Conservation (phyloP, 2,329 filamentous ascomycete genomes). For the Sporothrix brunneoviolacea region DNA sequence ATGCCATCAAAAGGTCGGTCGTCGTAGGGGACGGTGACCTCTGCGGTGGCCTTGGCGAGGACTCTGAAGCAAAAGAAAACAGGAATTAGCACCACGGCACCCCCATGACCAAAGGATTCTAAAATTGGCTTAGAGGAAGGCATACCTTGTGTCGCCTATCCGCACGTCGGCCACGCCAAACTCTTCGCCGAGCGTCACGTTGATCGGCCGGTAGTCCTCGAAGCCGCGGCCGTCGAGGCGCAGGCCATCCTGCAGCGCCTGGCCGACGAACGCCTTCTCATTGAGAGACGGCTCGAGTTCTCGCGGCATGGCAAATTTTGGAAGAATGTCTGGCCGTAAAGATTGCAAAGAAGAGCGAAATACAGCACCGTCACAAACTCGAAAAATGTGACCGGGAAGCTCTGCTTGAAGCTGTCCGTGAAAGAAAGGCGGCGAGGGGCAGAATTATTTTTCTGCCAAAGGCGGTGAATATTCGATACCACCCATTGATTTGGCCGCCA, state of each 20-base stretch:
- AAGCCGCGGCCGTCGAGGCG: conserved; percentile 78
- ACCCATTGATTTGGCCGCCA: too few relatives aligned
- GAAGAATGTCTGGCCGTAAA: conserved; percentile 7
- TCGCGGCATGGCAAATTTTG: conserved; percentile 68
- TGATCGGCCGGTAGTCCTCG: conserved; percentile 71
- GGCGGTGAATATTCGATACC: conserved; percentile 20
- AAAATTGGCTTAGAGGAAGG: too few relatives aligned
- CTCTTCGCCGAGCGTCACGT: conserved; percentile 79
- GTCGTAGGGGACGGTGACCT: conserved; percentile 75
- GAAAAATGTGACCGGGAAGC: too few relatives aligned
- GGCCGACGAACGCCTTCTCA: conserved; percentile 77
- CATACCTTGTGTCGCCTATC: conserved; percentile 81
- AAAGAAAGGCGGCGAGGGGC: conserved; percentile 2
- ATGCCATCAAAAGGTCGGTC: conserved; percentile 93
- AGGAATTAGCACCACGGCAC: too few relatives aligned
- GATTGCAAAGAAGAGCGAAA: not conserved
- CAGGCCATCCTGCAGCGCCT: conserved; percentile 73
- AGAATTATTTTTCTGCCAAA: conserved; percentile 20
- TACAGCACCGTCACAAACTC: too few relatives aligned
- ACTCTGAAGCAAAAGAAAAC: conserved; percentile 47
- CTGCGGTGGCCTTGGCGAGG: conserved; percentile 76
- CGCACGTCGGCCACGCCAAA: conserved; percentile 84
- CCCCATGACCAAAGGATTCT: too few relatives aligned
- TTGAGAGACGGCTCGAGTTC: conserved; percentile 86
- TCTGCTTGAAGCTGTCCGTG: not conserved